Conservation (phyloP, 306 rosid genomes). For the Hippophae tibetana region DNA sequence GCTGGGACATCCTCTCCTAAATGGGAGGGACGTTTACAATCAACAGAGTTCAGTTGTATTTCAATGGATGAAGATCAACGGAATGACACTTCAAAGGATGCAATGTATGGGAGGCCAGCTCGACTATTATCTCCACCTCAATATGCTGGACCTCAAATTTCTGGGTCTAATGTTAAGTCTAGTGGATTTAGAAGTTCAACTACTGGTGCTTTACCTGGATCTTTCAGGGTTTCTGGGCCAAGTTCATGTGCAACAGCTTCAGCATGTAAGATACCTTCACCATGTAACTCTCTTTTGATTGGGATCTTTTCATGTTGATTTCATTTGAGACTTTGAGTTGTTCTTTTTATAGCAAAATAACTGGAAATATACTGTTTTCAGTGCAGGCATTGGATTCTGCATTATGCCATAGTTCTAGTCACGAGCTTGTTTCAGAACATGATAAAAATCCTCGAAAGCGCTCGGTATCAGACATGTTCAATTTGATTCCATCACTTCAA, state of each 20-base stretch:
- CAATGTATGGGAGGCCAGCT: slow-evolving; percentile 49
- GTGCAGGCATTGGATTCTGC: slow-evolving; percentile 60
- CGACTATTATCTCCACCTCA: slow-evolving; percentile 65
- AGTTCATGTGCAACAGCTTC: slow-evolving; percentile 54
- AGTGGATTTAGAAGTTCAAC: slow-evolving; percentile 48
- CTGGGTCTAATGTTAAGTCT: slow-evolving; percentile 42
- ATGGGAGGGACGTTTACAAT: slow-evolving; percentile 66
- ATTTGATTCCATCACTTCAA: slow-evolving; percentile 76
- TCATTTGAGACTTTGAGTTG: slow-evolving; percentile 1
- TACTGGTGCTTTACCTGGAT: slow-evolving; percentile 33
- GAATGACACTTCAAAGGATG: slow-evolving; percentile 41
- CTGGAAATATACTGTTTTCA: slow-evolving; percentile 26
- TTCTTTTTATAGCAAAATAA: slow-evolving; percentile 21
- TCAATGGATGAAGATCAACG: slow-evolving; percentile 72
- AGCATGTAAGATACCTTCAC: slow-evolving; percentile 70
- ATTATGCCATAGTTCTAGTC: slow-evolving; percentile 27
- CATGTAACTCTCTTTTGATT: slow-evolving; percentile 16
- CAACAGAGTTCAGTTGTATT: slow-evolving; percentile 43
- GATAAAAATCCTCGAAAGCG: slow-evolving; percentile 63
- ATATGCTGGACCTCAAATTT: slow-evolving; percentile 40
- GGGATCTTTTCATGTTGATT: slow-evolving; percentile 11
- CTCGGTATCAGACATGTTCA: slow-evolving; percentile 66
- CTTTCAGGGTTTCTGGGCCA: slow-evolving; percentile 51
- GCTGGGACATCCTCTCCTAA: slow-evolving; percentile 60
- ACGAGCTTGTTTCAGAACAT: slow-evolving; percentile 42